phyloP scores from a whole-genome alignment of 2,329 filamentous ascomycete genomes.

The Blastomyces emzantsi region DNA sequence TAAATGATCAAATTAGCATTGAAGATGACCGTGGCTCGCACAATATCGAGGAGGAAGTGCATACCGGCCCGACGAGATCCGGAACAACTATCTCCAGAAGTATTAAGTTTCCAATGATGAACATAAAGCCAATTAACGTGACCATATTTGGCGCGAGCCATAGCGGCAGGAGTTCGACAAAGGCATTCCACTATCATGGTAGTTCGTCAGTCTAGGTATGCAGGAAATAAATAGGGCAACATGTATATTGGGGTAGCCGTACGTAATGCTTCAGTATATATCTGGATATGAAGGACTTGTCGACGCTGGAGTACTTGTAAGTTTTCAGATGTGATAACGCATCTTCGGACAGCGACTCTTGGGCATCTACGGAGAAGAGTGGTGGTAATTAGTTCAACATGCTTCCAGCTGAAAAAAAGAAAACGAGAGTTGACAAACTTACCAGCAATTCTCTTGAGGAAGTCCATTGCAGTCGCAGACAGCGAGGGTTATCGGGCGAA shows the following conservation, averaged over 20 bases:
- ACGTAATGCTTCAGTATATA: slow-evolving; percentile 95
- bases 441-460: slow-evolving; percentile 9
- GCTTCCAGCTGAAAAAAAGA: neutral
- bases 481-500: neutral
- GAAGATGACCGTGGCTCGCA: neutral
- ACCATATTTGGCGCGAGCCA: slow-evolving; percentile 99
- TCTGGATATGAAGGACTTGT: slow-evolving; percentile 87
- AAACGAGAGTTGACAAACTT: neutral
- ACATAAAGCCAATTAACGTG: slow-evolving; percentile 87
- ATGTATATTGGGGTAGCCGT: slow-evolving; percentile 35
- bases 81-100: slow-evolving; percentile 72
- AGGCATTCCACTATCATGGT: slow-evolving; percentile 79
- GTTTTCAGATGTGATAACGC: slow-evolving; percentile 82
- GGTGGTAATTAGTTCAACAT: neutral
- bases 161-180: slow-evolving; percentile 82
- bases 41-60: slow-evolving; percentile 25
- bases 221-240: slow-evolving; percentile 10
- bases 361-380: slow-evolving; percentile 24
- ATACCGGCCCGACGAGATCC: slow-evolving; percentile 79
- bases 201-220: slow-evolving; percentile 11
- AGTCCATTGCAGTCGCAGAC: slow-evolving; percentile 4
- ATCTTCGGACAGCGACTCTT: slow-evolving; percentile 69
- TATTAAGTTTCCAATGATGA: slow-evolving; percentile 76
- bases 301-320: slow-evolving; percentile 96
- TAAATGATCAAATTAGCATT: slow-evolving; percentile 14